Conservation (phyloP, 2,329 filamentous ascomycete species). For the Xylariaceae sp. region DNA sequence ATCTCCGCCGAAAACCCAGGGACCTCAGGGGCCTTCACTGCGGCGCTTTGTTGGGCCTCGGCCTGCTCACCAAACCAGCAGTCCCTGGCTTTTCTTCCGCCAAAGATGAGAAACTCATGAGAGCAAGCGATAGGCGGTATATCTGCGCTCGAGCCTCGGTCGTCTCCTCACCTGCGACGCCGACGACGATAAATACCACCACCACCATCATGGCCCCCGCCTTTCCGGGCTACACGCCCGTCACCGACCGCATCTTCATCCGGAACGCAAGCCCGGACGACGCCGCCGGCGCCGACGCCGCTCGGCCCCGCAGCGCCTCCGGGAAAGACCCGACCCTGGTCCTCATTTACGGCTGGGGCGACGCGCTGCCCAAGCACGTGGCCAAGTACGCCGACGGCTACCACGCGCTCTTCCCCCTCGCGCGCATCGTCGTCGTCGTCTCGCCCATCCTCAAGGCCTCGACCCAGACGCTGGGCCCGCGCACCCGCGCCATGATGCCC, state of each 20-base stretch:
- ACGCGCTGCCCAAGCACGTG: conserved; percentile 46
- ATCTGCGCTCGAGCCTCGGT: no score
- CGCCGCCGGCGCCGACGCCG: conserved; percentile 10
- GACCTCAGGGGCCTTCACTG: no score
- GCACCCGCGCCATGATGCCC: conserved; percentile 37
- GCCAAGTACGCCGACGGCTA: conserved; percentile 49
- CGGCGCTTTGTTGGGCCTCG: no score
- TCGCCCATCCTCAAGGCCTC: conserved; percentile 41
- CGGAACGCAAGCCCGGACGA: conserved; percentile 26
- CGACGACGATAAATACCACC: no score
- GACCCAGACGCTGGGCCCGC: conserved; percentile 33
- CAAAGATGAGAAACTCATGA: no score
- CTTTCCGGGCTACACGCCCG: conserved; percentile 37
- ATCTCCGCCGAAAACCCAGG: no score
- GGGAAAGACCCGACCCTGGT: conserved; percentile 32
- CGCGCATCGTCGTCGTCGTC: conserved; percentile 43
- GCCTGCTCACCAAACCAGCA: no score
- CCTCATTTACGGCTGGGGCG: conserved; percentile 51
- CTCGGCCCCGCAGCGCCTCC: conserved; percentile 2
- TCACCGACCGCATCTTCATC: conserved; percentile 40
- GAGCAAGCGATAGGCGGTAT: no score
- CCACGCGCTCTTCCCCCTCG: conserved; percentile 39
- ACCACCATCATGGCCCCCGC: conserved; percentile 14
- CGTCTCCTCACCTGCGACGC: no score
- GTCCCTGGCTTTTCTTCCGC: no score